Base-by-base conservation (phyloP, 2,329 filamentous ascomycete species). In the Penicillium verrucosum region DNA sequence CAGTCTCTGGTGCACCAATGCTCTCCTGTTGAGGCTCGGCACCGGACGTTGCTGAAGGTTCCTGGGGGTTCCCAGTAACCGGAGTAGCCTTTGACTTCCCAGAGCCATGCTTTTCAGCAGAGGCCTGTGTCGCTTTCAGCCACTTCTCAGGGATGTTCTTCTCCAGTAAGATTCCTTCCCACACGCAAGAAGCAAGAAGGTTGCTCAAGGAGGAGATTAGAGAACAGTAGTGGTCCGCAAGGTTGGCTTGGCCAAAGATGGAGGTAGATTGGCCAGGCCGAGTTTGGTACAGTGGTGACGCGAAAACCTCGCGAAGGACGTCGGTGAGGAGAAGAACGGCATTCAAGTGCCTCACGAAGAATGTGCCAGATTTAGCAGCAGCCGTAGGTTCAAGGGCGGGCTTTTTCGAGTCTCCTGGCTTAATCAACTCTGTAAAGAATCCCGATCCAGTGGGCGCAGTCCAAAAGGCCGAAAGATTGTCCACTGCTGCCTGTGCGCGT, bases 201-300 rank as follows among this genome's bases (percentile, higher is more conserved):
- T 86, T 86, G 4, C 91, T 92, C 34, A 97, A 81, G 27, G 86
- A 85, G 60, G 85, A 83, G 25, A 96, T 82, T 37, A 97, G 77
- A n/a, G 80, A 76, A 43, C 85, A 80, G 70, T 96, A 96, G 70
- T 90, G 87, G 71, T 97, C 93, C 32, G 87, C 90, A 23, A 96
- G 82, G 68, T 96, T 96, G 64, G 95, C 83, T 27, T 85, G 82
- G 53, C 84, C 85, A 66, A 97, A 89, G 11, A 88, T 82, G 30
- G 85, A 82, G 10, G 78, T 78, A 50, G 84, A 81, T 32, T 82
- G 77, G 34, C 75, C 79, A 27, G 86, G 83, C 56, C 90, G 82
- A 52, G 84, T 83, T 56, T 85, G 85, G 68, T 84, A 86, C 48
- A 85, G 76, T 23, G 83, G 82, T 51, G 78, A 76, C 44, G 86